phyloP scores from a whole-genome alignment of 768 basidiomycete species.

The Lactarius hengduanensis region DNA sequence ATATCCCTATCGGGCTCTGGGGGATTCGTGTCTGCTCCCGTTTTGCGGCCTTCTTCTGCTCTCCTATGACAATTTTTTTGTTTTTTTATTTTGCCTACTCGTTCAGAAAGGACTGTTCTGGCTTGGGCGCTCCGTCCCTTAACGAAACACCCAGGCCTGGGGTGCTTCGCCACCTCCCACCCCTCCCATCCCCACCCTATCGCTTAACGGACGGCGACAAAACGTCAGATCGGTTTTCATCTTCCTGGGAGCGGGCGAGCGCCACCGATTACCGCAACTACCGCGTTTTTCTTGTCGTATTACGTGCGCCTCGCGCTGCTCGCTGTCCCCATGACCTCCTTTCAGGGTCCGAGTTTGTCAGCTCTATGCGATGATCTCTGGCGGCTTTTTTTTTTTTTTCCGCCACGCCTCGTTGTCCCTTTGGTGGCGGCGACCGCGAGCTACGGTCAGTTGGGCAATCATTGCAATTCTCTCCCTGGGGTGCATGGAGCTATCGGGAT shows the following conservation, averaged over 20 bases:
- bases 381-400: neutral
- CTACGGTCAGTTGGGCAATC: conserved; percentile 5
- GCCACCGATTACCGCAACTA: conserved; percentile 25
- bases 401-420: conserved; percentile 6
- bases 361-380: conserved; percentile 2
- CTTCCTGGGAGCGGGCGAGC: conserved; percentile 19
- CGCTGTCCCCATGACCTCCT: conserved; percentile 24
- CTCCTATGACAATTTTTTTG: conserved; percentile 17
- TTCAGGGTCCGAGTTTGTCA: conserved; percentile 5
- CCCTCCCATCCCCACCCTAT: conserved; percentile 19
- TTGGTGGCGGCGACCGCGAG: conserved; percentile 5
- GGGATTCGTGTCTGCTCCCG: conserved; percentile 5
- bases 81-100: neutral
- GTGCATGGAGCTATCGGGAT: neutral
- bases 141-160: conserved; percentile 20
- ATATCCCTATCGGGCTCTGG: conserved; percentile 7
- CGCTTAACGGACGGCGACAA: conserved; percentile 24
- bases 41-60: conserved; percentile 1
- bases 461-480: neutral
- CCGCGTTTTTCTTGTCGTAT: conserved; percentile 20
- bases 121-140: conserved; percentile 21
- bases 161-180: conserved; percentile 12
- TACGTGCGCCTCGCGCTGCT: conserved; percentile 15
- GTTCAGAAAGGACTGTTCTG: neutral
- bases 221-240: conserved; percentile 24